Conservation (phyloP, 2,329 filamentous ascomycete genomes). For the Exserohilum rostratum region DNA sequence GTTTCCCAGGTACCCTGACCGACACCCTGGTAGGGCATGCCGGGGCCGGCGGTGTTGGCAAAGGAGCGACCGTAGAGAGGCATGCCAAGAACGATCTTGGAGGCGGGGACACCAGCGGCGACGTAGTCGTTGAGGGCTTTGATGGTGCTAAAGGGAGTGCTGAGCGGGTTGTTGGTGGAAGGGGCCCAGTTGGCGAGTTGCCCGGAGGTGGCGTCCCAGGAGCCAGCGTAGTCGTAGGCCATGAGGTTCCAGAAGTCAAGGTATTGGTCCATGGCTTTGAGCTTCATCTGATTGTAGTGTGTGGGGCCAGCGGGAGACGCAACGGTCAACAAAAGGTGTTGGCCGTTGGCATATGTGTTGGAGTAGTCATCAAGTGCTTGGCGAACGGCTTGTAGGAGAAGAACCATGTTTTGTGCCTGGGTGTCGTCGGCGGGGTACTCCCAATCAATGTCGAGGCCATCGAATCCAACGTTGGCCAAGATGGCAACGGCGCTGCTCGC, state of each 20-base stretch:
- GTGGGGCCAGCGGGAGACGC: constrained; percentile 53
- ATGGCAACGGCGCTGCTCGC: constrained; percentile 43
- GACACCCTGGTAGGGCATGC: constrained; percentile 36
- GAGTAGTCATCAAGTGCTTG: constrained; percentile 52
- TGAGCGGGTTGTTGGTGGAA: constrained; percentile 31
- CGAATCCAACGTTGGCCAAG: constrained; percentile 44
- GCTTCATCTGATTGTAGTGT: constrained; percentile 53
- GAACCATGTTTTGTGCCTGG: constrained; percentile 44
- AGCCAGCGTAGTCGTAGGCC: constrained; percentile 76
- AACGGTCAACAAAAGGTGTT: constrained; percentile 55
- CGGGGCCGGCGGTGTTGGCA: constrained; percentile 43
- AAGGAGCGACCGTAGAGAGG: constrained; percentile 48
- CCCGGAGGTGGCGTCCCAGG: constrained; percentile 42
- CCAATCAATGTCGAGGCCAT: constrained; percentile 49
- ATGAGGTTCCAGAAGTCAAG: constrained; percentile 69
- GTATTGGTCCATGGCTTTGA: constrained; percentile 54
- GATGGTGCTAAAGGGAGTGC: constrained; percentile 44
- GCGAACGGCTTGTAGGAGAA: constrained; percentile 38
- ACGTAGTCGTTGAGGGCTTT: constrained; percentile 42
- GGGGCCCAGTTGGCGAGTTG: constrained; percentile 42
- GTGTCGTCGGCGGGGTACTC: constrained; percentile 42
- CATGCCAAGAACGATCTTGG: constrained; percentile 47
- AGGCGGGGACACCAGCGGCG: constrained; percentile 37
- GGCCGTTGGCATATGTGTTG: constrained; percentile 43
- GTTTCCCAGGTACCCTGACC: constrained; percentile 45